Evolutionary conservation across 306 rosid species (phyloP).

Genomic region (Sophora flavescens): DNA sequence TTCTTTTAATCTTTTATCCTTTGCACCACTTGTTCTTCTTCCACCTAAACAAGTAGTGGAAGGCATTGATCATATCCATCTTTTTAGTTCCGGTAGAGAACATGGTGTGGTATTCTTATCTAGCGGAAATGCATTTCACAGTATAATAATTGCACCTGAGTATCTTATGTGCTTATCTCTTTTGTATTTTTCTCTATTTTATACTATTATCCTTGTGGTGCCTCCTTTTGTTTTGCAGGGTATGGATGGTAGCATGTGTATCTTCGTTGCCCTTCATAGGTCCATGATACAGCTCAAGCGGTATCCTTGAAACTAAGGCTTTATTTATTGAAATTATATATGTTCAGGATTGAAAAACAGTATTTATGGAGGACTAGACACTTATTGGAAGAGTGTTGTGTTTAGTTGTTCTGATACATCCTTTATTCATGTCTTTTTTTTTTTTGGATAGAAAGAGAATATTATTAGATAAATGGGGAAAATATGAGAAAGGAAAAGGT

Average conservation of each 20-base stretch:
- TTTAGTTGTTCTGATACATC: slow-evolving; percentile 30
- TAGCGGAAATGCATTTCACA: slow-evolving; percentile 41
- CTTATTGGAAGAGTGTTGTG: not conserved
- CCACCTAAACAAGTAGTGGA: not conserved
- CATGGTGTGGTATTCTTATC: slow-evolving; percentile 22
- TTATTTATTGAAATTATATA: slow-evolving; percentile 15
- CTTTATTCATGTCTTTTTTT: slow-evolving; percentile 26
- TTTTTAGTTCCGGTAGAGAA: not conserved
- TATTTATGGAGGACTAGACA: not conserved
- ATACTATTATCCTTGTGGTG: slow-evolving; percentile 30
- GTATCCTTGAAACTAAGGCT: slow-evolving; percentile 52
- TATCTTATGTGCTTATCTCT: slow-evolving; percentile 36
- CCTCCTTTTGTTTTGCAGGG: slow-evolving; percentile 62
- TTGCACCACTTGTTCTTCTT: not conserved
- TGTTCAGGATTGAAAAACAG: not conserved
- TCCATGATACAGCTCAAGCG: slow-evolving; percentile 89
- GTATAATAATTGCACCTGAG: slow-evolving; percentile 21
- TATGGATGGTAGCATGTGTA: slow-evolving; percentile 70
- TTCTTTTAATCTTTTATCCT: not conserved
- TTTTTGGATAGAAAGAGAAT: no score
- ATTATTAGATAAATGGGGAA: no score
- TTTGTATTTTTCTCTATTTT: slow-evolving; percentile 34
- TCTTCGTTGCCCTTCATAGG: slow-evolving; percentile 83
- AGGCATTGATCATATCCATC: not conserved
- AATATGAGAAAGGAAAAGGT: no score